Percentiles rank a stretch among this genome's conserved stretches.
Evolutionary conservation across 169 alveolate genomes (phyloP).

Genomic region (Plasmodium yoelii): DNA sequence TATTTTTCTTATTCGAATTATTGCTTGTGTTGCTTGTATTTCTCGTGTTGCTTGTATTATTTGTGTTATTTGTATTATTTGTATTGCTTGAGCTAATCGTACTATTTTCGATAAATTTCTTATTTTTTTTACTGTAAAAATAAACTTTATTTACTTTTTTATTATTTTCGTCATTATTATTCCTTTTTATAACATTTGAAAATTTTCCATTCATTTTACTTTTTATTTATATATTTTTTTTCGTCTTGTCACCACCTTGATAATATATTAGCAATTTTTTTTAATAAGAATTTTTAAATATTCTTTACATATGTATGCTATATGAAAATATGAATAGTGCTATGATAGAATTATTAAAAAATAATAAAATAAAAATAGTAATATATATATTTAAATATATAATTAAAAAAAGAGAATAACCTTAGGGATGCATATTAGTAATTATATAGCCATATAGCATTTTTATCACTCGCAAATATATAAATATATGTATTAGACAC

Average conservation of each 20-base stretch:
- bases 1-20: slow-evolving; percentile 8
- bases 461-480: neutral
- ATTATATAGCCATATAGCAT: no score
- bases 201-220: slow-evolving; percentile 40
- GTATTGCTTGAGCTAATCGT: neutral
- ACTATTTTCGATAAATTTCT: neutral
- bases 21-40: neutral
- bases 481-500: neutral
- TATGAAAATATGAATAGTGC: no score
- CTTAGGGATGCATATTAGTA: no score
- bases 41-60: neutral
- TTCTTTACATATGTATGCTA: neutral
- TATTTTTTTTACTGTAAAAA: slow-evolving; percentile 29
- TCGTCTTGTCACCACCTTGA: neutral
- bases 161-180: slow-evolving; percentile 33
- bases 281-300: neutral
- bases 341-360: no score
- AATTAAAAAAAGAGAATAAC: no score
- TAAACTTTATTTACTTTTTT: slow-evolving; percentile 46
- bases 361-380: no score
- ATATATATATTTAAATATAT: no score
- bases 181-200: slow-evolving; percentile 23
- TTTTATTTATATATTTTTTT: slow-evolving; percentile 10
- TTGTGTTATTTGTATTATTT: neutral
- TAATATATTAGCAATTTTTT: slow-evolving; percentile 4